Evolutionary conservation across 2,329 filamentous ascomycete genomes (phyloP), one percentile per base, ranked within the genome.

Genomic region (Colletotrichum liriopes): DNA sequence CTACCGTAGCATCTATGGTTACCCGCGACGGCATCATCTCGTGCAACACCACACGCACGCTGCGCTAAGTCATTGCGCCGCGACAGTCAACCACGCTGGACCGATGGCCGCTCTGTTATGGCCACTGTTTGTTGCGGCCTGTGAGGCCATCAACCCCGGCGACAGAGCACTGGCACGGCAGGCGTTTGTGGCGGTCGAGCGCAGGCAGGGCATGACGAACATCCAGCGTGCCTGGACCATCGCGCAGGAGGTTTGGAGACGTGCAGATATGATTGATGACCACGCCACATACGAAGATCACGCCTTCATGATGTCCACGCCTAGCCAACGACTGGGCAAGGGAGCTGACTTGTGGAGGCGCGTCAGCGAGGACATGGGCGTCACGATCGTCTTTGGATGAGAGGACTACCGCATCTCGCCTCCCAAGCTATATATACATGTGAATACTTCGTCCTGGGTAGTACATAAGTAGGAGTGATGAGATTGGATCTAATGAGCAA

Each of bases 21-120:
- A 84, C 65, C 78, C 84, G 11, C 83, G 88, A 23, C 78, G 78
- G 5, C 84, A 90, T 71, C 74, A 81, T 2, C 80, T 84, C 11
- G 89, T 92, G 14, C 90, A 91, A 78, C 82, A 81, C 20, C 88
- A 91, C 75, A 79, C 86, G 0, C 86, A 85, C 72, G 77, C 83
- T 2, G 84, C 88, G 6, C 82, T 91, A 6, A 78, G 79, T 18
- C 88, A 90, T 73, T 91, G 89, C 76, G 82, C 86, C 7, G 85
- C 84, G 39, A 90, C 89, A 0, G 89, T 90, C 37, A 82, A 81
- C 29, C 86, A 88, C 71, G 82, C 82, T 55, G 90, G 90, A 0
- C 90, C 90, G 0, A 91, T 92, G 88, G 86, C 88, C 1, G 90
- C 90, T 2, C 81, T 92, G 45, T 83, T 92, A 2, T 92, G 90